Evolutionary conservation across 106 monocot species (phyloP).

Genomic region (Vanilla planifolia): DNA sequence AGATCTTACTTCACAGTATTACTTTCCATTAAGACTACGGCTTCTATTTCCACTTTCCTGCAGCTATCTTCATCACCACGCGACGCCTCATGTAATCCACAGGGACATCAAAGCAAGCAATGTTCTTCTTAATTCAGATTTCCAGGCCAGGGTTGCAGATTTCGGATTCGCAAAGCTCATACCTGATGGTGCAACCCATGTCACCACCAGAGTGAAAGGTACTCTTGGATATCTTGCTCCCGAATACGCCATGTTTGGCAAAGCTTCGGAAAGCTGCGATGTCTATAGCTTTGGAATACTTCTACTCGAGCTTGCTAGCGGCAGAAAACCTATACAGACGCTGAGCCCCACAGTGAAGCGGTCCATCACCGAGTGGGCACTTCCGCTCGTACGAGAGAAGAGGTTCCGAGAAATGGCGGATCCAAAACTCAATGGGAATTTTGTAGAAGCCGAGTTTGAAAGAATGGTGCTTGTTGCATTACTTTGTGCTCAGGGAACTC

Average conservation of each 20-base stretch:
- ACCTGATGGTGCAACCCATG: conserved; percentile 10
- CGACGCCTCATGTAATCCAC: conserved; percentile 15
- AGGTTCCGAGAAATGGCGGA: conserved; percentile 41
- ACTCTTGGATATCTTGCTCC: conserved; percentile 59
- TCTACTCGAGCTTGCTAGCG: conserved; percentile 50
- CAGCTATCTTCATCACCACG: conserved; percentile 18
- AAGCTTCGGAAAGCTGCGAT: conserved; percentile 59
- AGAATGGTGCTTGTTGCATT: conserved; percentile 50
- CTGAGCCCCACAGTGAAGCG: conserved; percentile 13
- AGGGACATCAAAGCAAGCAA: conserved; percentile 16
- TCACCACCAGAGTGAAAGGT: conserved; percentile 37
- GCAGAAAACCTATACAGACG: conserved; percentile 45
- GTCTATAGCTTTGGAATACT: conserved; percentile 62
- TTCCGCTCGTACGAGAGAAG: conserved; percentile 36
- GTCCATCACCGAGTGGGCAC: conserved; percentile 44
- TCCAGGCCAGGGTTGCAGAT: conserved; percentile 15
- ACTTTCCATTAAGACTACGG: background rate
- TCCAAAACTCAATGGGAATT: conserved; percentile 32
- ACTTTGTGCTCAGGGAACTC: conserved; percentile 26
- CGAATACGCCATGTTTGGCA: conserved; percentile 50
- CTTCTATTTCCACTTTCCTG: background rate
- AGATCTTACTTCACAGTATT: too few relatives aligned
- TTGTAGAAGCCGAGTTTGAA: conserved; percentile 23
- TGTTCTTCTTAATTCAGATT: conserved; percentile 13
- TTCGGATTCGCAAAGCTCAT: conserved; percentile 18